These are phyloP conservation scores for Thamnidium elegans DNA, from an alignment of 192 early-diverging fungal genomes.

Conservation along the genomic window DNA sequence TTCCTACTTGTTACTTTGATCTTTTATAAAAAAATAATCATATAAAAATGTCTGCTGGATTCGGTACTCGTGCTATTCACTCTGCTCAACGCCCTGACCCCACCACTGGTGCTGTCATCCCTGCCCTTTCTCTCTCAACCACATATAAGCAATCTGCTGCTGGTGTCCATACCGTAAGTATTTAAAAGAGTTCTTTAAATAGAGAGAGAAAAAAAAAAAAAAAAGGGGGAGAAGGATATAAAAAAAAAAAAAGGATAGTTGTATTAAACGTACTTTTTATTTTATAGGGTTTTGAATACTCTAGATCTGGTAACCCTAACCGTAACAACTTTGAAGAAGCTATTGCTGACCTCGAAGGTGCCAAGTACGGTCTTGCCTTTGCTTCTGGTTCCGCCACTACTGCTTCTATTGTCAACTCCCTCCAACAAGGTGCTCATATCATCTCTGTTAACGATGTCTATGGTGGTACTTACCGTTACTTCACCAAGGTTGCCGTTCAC, in stretches of 20 bases:
- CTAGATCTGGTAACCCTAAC: constrained; percentile 80
- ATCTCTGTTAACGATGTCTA: constrained; percentile 89
- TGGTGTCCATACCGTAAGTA: constrained; percentile 78
- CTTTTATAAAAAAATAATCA: too few relatives aligned
- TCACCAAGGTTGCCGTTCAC: constrained; percentile 75
- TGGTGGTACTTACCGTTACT: constrained; percentile 87
- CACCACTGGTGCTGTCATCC: constrained; percentile 95
- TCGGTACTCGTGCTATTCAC: constrained; percentile 94
- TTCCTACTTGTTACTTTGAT: not conserved
- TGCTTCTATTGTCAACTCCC: constrained; percentile 71
- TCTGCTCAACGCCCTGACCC: constrained; percentile 89
- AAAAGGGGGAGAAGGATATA: not conserved
- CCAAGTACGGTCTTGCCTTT: constrained; percentile 82
- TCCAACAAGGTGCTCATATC: constrained; percentile 70
- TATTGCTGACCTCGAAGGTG: constrained; percentile 89
- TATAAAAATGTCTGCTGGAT: constrained; percentile 44
- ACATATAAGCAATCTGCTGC: constrained; percentile 93
- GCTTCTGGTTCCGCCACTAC: constrained; percentile 83
- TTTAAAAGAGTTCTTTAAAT: too few relatives aligned
- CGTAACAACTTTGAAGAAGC: constrained; percentile 76
- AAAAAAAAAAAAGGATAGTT: not conserved
- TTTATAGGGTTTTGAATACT: constrained; percentile 70
- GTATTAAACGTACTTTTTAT: not conserved
- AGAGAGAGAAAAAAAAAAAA: not conserved
- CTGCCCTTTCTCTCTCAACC: constrained; percentile 91